Base-by-base conservation (phyloP, 2,329 filamentous ascomycete genomes). In the Cytospora piceae region DNA sequence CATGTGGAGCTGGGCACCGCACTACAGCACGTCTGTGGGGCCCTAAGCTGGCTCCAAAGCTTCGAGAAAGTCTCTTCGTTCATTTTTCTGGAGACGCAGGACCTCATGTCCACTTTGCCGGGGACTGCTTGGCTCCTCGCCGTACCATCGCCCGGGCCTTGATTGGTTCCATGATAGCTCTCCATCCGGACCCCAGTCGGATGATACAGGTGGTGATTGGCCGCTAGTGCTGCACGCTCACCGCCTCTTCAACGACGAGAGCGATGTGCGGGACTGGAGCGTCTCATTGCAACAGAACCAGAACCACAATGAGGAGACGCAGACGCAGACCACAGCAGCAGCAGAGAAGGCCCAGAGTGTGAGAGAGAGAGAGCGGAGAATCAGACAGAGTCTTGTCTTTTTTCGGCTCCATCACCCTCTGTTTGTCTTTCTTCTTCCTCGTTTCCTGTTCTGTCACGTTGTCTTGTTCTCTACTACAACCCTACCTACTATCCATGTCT, bases 391-490 rank as follows among this genome's bases (percentile, higher is more conserved):
- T 46, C 63, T 58, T 58, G 60, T 51, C 49, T 55, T 58, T 54
- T 58, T 62, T 60, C 65, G 65, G 61, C 51, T 64, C 61, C 65
- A 51, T 58, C 61, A 42, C 52, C 46, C 52, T 61, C 58, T 51
- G 55, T 59, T 60, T 60, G 64, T 63, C 61, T 66, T 60, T 64
- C 66, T 58, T 66, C 65, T 72, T 72, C 74, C 64, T 69, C 70
- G 71, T 75, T 69, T 71, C 73, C 70, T 73, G 72, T 72, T 73
- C 71, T 69, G 70, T 75, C 72, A 67, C 63, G 56, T 53, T 63
- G 52, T 65, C 49, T 59, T 46, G 29, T 72, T 74, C 53, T 53
- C 8, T 52, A 42, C 69, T 65, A 80, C 75, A 74, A 80, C 81
- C 64, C 60, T 63, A 37, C 64, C 60, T 63, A 37, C 34, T 15